Percentiles rank a stretch among this genome's conserved stretches.
These are phyloP conservation scores for Gamarada debralockiae DNA, from an alignment of 495 filamentous ascomycete species.

Conservation along the genomic window DNA sequence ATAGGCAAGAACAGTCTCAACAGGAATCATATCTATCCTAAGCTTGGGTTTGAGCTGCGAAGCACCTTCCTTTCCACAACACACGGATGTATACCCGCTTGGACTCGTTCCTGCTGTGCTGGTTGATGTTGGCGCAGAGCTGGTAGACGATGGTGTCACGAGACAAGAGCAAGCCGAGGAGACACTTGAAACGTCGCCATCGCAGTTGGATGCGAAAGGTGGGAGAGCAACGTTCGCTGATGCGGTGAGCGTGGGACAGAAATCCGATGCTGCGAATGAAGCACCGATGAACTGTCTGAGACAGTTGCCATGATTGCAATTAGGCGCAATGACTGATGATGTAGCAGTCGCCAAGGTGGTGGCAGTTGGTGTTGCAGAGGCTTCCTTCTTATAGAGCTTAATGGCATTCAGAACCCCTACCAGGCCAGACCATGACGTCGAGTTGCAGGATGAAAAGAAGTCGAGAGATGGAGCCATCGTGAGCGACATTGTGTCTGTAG, in stretches of 20 bases:
- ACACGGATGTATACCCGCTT: slow-evolving; percentile 47
- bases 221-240: too few relatives aligned
- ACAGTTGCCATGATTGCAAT: too few relatives aligned
- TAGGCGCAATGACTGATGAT: too few relatives aligned
- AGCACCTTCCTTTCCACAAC: slow-evolving; percentile 62
- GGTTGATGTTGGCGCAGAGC: too few relatives aligned
- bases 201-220: too few relatives aligned
- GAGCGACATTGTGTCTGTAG: slow-evolving; percentile 65
- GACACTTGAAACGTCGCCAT: too few relatives aligned
- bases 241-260: too few relatives aligned
- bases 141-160: slow-evolving; percentile 6
- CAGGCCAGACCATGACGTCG: slow-evolving; percentile 69
- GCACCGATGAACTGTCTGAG: too few relatives aligned
- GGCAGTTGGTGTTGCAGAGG: background rate
- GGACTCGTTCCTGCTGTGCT: too few relatives aligned
- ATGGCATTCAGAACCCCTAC: slow-evolving; percentile 68
- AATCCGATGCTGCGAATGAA: too few relatives aligned
- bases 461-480: slow-evolving; percentile 61
- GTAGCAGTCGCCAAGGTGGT: too few relatives aligned
- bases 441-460: slow-evolving; percentile 62
- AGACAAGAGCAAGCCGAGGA: too few relatives aligned
- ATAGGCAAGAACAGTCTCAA: slow-evolving; percentile 55
- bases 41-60: slow-evolving; percentile 48
- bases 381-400: slow-evolving; percentile 52
- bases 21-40: slow-evolving; percentile 63